Evolutionary conservation across 352 stramenopile species (phyloP), one percentile per base, ranked within the genome.

Genomic region (Blastocystis sp.): DNA sequence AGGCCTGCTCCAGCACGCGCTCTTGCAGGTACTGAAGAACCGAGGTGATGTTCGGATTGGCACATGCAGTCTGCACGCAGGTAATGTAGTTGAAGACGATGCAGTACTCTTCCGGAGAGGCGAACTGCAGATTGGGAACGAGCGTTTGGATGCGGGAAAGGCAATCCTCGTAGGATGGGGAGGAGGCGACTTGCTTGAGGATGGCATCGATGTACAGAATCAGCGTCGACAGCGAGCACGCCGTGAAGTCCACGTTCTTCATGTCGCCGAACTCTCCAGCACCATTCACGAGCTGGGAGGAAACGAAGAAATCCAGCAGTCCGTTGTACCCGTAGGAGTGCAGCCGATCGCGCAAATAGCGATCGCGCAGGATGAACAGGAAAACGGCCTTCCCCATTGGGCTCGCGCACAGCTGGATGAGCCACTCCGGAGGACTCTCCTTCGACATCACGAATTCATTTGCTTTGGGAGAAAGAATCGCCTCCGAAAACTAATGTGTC

Each of bases 301-400:
- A 81, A 3, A 61, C 52, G 71, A 81, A 81, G 28, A 81, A 81
- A 40, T 81, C 52, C n/a, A 81, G 17, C 2, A 81, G 71, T 17
- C 45, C 71, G 41, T 81, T 81, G 59, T 81, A 81, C 45, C 62
- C 45, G 43, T 2, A 28, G 11, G 14, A 66, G 59, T 14, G 11
- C 2, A 81, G 45, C 11, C 28, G 71, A 5, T 62, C 71, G 7
- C 38, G 52, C n/a, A 81, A 53, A 14, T 28, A 48, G 7, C 43
- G 28, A 40, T 81, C 71, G 19, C 62, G 62, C 4, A 81, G 56
- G 66, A 81, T 81, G 41, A 66, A 81, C 9, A 81, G 59, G 28
- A 81, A 81, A 9, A 81, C 43, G 7, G 71, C 62, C 21, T 61
- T 59, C 7, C 71, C 71, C 71, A 81, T 64, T 3, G 71, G 71